Conservation (phyloP, 2,329 filamentous ascomycete species). For the Botrytis deweyae region DNA sequence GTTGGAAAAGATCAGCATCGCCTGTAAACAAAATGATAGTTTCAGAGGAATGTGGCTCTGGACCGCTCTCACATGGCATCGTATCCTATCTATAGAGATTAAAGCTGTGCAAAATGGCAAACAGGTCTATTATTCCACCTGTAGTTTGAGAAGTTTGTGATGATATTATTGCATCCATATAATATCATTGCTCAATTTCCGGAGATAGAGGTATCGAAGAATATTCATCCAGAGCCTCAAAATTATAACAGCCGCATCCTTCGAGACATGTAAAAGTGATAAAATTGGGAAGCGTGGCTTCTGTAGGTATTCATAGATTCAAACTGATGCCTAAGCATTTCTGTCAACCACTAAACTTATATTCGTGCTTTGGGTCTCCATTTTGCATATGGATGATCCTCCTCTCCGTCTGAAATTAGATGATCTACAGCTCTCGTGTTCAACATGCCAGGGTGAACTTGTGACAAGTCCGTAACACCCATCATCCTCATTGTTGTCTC, state of each 20-base stretch:
- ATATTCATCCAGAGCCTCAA: not conserved
- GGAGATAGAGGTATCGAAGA: not conserved
- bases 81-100: accelerated
- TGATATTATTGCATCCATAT: not conserved
- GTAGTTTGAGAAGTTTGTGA: not conserved
- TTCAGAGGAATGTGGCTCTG: not conserved
- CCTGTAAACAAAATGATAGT: not conserved
- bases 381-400: conserved; percentile 48
- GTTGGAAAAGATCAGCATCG: not conserved
- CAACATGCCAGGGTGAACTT: conserved; percentile 60
- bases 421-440: conserved; percentile 54
- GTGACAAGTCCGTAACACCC: conserved; percentile 59
- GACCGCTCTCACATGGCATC: not conserved
- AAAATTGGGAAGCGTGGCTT: not conserved
- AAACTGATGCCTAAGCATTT: not conserved
- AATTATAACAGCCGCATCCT: not conserved
- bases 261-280: not conserved
- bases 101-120: not conserved
- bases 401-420: conserved; percentile 43
- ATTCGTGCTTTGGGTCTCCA: conserved; percentile 38
- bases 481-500: conserved; percentile 66
- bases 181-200: not conserved
- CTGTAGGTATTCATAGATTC: not conserved
- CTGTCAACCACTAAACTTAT: conserved; percentile 24
- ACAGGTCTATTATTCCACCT: no score